Conservation (phyloP, 495 filamentous ascomycete species). For the Penicillium odoratum region DNA sequence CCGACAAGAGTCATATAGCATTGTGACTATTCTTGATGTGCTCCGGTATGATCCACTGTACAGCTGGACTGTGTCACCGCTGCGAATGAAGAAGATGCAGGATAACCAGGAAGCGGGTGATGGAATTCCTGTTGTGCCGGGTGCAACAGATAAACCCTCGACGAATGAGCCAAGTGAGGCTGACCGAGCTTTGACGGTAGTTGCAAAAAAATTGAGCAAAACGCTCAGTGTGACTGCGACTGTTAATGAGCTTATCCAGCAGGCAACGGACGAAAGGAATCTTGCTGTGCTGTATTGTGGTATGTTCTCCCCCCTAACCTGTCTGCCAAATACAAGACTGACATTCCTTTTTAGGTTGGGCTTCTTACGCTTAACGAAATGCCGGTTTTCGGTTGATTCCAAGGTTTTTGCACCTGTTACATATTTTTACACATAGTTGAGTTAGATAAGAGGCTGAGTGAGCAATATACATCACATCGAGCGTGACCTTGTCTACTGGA, state of each 20-base stretch:
- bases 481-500: no score
- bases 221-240: conserved; percentile 91
- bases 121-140: conserved; percentile 36
- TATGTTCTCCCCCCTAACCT: conserved; percentile 39
- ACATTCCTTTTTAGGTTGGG: conserved; percentile 53
- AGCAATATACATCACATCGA: no score
- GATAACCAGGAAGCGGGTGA: conserved; percentile 56
- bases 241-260: conserved; percentile 95
- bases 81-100: conserved; percentile 77
- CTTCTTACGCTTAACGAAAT: conserved; percentile 59
- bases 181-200: conserved; percentile 85
- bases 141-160: conserved; percentile 40
- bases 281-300: conserved; percentile 88
- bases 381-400: neutral
- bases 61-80: conserved; percentile 90
- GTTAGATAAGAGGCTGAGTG: no score
- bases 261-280: conserved; percentile 90
- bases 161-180: conserved; percentile 85
- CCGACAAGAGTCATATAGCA: conserved; percentile 86
- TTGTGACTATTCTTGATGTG: conserved; percentile 96
- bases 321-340: conserved; percentile 7
- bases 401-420: neutral
- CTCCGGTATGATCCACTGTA: conserved; percentile 95
- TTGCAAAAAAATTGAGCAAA: conserved; percentile 91
- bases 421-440: neutral